Base-by-base conservation (phyloP, 176 grass and related monocot genomes). In the Raddia distichophylla region DNA sequence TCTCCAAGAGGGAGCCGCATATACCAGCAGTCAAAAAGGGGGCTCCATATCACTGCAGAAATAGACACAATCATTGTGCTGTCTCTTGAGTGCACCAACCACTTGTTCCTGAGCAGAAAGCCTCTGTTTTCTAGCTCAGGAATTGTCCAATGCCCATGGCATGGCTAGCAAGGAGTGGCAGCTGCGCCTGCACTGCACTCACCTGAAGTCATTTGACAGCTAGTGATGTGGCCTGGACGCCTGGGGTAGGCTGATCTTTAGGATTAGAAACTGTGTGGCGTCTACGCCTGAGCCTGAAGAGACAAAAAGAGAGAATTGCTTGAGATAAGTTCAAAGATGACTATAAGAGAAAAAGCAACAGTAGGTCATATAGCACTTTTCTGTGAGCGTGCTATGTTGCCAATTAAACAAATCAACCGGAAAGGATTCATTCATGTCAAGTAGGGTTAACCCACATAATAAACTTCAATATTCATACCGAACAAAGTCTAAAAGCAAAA, bases 61-160 rank as follows among this genome's bases (percentile, higher is more conserved):
- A 64, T 13, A 85, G 55, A 65, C 44, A 58, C 10, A 76, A 76
- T 78, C 74, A 90, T 86, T 74, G 67, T 11, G 60, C 27, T 32
- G 74, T 40, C 3, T 3, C 37, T 40, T 85, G 66, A 91, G 78
- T 79, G 86, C 74, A 82, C 74, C 73, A 88, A 46, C 86, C 82
- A 88, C 78, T 77, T 82, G 66, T 52, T 61, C 53, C 51, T 68
- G 11, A 63, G 66, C 60, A 46, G 61, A 82, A 78, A 90, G 78
- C 68, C 69, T 82, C 8, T 63, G 83, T 40, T 82, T 61, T 88
- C 77, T 82, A 87, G 15, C 20, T 62, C 64, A 72, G 18, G 15
- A 75, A 42, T 18, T 54, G 78, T 33, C 71, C 16, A 64, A 9
- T 56, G 47, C 44, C 22, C 44, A 54, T 85, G 60, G 61, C 68